Percentiles rank a stretch among this genome's conserved stretches.
phyloP scores from a whole-genome alignment of 2,329 filamentous ascomycete species.

The Bipolaris sorokiniana region DNA sequence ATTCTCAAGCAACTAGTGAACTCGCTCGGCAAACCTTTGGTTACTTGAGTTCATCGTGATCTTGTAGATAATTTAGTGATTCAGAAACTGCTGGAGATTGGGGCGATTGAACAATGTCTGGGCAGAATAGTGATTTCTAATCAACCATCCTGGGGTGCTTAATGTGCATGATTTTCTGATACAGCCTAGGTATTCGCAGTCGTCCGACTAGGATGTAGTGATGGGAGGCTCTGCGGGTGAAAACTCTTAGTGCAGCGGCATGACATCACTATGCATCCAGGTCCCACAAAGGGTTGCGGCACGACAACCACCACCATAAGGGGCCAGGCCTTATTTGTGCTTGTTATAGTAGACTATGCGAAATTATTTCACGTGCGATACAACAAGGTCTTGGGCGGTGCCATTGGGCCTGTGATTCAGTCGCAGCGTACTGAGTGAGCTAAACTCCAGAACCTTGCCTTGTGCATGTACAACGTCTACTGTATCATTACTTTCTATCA shows the following conservation, averaged over 20 bases:
- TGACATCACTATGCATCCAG: constrained; percentile 13
- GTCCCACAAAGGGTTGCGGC: constrained; percentile 5
- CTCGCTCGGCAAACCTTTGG: constrained; percentile 1
- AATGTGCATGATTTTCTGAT: neutral
- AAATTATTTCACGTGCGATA: neutral
- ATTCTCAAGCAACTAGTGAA: constrained; percentile 1
- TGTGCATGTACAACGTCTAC: too few relatives aligned
- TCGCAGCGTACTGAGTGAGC: too few relatives aligned
- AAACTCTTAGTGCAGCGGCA: constrained; percentile 4
- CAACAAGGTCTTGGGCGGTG: too few relatives aligned
- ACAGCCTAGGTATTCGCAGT: constrained; percentile 5
- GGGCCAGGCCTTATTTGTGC: neutral
- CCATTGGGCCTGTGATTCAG: too few relatives aligned
- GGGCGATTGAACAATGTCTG: neutral
- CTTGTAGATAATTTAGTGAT: neutral
- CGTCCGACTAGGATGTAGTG: constrained; percentile 12
- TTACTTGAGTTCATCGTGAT: neutral
- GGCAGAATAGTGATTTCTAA: neutral
- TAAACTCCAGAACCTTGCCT: too few relatives aligned
- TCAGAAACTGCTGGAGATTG: neutral
- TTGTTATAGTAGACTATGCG: neutral
- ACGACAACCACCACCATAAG: constrained; percentile 2
- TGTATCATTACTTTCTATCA: too few relatives aligned
- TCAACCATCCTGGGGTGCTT: neutral
- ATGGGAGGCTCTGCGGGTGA: constrained; percentile 16